A percentile compares a stretch with the other conserved stretches of the same genome.
Evolutionary conservation across 805 yeast genomes (phyloP).

Genomic region (Schizosaccharomyces japonicus): DNA sequence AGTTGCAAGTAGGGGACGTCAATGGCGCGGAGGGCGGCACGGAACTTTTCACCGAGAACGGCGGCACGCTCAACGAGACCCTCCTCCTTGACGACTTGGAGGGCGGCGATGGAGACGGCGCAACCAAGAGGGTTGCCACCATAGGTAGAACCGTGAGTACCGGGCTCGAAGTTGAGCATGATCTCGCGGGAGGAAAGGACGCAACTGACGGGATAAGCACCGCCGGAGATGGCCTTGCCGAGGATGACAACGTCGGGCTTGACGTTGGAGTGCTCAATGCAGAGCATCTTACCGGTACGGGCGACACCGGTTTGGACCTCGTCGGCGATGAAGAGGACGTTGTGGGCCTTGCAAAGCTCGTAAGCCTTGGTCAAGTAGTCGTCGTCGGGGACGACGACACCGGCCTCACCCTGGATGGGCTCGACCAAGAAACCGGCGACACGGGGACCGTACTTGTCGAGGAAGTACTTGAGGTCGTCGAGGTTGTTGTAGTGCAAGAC

Average conservation of each 20-base stretch:
- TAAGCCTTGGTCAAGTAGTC: conserved; percentile 50
- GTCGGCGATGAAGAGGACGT: conserved; percentile 76
- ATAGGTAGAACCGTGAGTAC: conserved; percentile 91
- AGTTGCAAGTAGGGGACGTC: conserved; percentile 29
- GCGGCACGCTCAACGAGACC: conserved; percentile 56
- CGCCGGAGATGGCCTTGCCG: conserved; percentile 91
- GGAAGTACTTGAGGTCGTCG: conserved; percentile 67
- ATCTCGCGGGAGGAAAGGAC: conserved; percentile 75
- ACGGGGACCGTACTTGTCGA: conserved; percentile 59
- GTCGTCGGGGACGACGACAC: conserved; percentile 68
- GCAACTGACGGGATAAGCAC: conserved; percentile 77
- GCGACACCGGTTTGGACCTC: conserved; percentile 96
- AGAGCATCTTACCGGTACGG: conserved; percentile 82
- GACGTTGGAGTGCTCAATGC: conserved; percentile 64
- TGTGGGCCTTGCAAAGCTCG: conserved; percentile 48
- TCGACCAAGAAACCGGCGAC: conserved; percentile 80
- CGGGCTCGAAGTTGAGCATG: conserved; percentile 75
- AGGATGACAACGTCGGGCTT: conserved; percentile 74
- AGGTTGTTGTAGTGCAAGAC: conserved; percentile 60
- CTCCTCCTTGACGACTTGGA: conserved; percentile 74
- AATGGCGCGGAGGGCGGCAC: conserved; percentile 20
- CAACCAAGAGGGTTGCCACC: conserved; percentile 95
- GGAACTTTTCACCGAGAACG: conserved; percentile 45
- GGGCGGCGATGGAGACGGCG: conserved; percentile 77
- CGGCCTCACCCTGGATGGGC: conserved; percentile 97